phyloP scores from a whole-genome alignment of 129 eudicot genomes.

The Ambrosia artemisiifolia region DNA sequence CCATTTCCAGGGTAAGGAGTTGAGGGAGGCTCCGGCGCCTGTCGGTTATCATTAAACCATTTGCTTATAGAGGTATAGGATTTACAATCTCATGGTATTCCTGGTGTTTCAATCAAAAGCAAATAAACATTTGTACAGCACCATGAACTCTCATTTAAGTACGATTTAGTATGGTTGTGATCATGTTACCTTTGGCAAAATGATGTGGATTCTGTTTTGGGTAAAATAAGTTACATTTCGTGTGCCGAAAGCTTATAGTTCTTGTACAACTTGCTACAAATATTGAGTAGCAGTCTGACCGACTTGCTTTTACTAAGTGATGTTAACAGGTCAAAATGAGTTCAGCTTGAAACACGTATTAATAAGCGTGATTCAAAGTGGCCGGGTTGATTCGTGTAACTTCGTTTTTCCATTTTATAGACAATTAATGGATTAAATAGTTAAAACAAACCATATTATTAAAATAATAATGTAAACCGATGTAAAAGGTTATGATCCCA shows the following conservation, averaged over 20 bases:
- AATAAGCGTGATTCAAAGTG: neutral
- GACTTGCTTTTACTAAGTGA: too few species aligned
- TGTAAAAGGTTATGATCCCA: neutral
- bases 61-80: neutral
- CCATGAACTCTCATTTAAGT: conserved; percentile 7
- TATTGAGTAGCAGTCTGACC: neutral
- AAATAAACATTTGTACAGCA: conserved; percentile 11
- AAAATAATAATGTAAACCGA: too few species aligned
- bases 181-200: neutral
- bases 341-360: neutral
- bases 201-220: neutral
- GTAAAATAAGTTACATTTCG: neutral
- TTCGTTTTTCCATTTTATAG: neutral
- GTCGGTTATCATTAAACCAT: conserved; percentile 60
- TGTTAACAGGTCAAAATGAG: neutral
- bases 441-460: neutral
- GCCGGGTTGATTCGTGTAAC: neutral
- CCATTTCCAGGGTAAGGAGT: conserved; percentile 84
- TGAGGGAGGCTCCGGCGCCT: conserved; percentile 91
- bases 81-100: neutral
- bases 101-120: neutral
- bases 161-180: neutral
- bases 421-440: too few species aligned
- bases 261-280: neutral
- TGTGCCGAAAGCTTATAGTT: neutral